Evolutionary conservation across 1,139 yeast species (phyloP).

Genomic region (Casaregolazyma suthepensis): DNA sequence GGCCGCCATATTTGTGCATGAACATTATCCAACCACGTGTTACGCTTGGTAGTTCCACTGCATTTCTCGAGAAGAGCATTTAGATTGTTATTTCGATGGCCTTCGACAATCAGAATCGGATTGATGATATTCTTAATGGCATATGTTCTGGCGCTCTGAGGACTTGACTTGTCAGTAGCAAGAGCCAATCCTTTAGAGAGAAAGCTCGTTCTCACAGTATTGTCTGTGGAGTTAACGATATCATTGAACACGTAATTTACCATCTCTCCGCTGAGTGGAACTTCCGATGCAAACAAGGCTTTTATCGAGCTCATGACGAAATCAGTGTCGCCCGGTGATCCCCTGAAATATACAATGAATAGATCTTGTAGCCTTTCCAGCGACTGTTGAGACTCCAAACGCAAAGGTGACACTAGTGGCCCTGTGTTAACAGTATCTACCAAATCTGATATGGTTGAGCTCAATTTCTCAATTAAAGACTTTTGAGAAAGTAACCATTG

Average conservation of each 20-base stretch:
- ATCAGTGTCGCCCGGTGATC: slow-evolving; percentile 33
- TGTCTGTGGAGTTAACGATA: slow-evolving; percentile 50
- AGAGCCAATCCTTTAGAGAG: slow-evolving; percentile 49
- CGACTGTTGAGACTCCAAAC: slow-evolving; percentile 71
- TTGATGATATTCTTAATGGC: slow-evolving; percentile 60
- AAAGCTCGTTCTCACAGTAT: slow-evolving; percentile 44
- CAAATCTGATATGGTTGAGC: slow-evolving; percentile 40
- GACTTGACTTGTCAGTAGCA: slow-evolving; percentile 26
- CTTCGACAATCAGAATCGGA: slow-evolving; percentile 60
- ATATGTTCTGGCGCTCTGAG: slow-evolving; percentile 54
- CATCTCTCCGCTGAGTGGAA: slow-evolving; percentile 44
- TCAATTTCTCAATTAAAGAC: slow-evolving; percentile 43
- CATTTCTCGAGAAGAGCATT: slow-evolving; percentile 41
- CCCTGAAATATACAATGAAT: slow-evolving; percentile 44
- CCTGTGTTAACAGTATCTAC: slow-evolving; percentile 41
- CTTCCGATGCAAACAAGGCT: slow-evolving; percentile 37
- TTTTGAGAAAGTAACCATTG: slow-evolving; percentile 60
- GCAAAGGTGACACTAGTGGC: slow-evolving; percentile 53
- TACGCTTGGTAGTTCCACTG: slow-evolving; percentile 25
- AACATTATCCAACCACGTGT: slow-evolving; percentile 57
- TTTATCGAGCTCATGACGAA: slow-evolving; percentile 47
- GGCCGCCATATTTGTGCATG: slow-evolving; percentile 71
- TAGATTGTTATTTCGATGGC: slow-evolving; percentile 46
- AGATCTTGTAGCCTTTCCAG: slow-evolving; percentile 52
- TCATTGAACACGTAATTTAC: slow-evolving; percentile 53